Base-by-base conservation (phyloP, 768 basidiomycete genomes). In the Rhizopogon vulgaris region DNA sequence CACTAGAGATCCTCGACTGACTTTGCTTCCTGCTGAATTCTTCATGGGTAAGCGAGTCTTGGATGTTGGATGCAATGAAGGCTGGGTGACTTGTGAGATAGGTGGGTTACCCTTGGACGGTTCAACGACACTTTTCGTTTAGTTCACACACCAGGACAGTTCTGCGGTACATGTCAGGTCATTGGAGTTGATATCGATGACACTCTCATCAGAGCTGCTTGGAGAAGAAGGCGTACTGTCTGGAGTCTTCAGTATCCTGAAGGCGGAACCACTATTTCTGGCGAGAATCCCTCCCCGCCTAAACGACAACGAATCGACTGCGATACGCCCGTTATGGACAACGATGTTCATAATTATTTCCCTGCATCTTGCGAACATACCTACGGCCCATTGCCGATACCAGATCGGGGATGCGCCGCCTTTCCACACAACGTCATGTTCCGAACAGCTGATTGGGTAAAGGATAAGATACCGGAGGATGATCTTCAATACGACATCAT, bases 61-160 rank as follows among this genome's bases (percentile, higher is more conserved):
- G 10, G 92, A 95, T 66, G 69, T 94, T 0, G 92, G 92, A 1
- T 90, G 89, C 63, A 95, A 94, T 64, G 84, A 90, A 61, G 92
- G 92, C 7, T 81, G 78, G 76, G 83, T 94, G 34, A 85, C 88
- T 1, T 86, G 86, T 62, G 89, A 94, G 64, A 82, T 94, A n/a
- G 91, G 91, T 85, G 56, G 43, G 73, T 18, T 42, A 28, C 37
- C 42, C 22, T 18, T 38, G 9, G 42, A 40, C 18, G 15, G 6
- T 39, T 43, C 5, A 15, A 12, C 22, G 4, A 30, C 2, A 15
- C 39, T 24, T 3, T 22, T 9, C 24, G n/a, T 38, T 51, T 34
- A 41, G 57, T 32, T 32, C 40, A 14, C 41, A 42, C 49, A 47
- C 15, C 54, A 90, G 90, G 85, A 25, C 90, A 89, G 61, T 66